phyloP scores from a whole-genome alignment of 2,329 filamentous ascomycete genomes.

The Rhinocladiella mackenziei region DNA sequence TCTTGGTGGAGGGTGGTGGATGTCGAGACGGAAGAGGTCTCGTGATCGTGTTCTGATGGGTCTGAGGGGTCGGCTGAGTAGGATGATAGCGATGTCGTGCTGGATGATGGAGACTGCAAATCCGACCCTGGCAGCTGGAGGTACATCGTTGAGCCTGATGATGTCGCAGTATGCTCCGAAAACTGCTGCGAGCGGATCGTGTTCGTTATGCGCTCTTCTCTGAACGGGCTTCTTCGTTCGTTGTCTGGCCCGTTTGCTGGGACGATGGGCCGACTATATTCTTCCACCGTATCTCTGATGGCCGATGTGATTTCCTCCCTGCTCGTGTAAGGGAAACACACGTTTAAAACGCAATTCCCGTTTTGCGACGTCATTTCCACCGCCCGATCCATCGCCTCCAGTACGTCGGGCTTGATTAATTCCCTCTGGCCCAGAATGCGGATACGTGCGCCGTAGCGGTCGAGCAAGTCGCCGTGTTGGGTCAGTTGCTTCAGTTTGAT shows the following conservation, averaged over 20 bases:
- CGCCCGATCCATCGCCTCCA: constrained; percentile 81
- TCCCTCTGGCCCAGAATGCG: constrained; percentile 80
- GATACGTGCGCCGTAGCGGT: constrained; percentile 85
- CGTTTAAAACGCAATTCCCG: constrained; percentile 74
- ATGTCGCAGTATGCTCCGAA: constrained; percentile 34
- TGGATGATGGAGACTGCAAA: constrained; percentile 23
- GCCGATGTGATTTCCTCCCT: constrained; percentile 91
- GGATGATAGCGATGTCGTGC: constrained; percentile 27
- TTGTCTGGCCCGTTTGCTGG: constrained; percentile 46
- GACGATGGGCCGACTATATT: constrained; percentile 74
- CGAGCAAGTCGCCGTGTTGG: constrained; percentile 87
- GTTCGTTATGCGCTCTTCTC: constrained; percentile 78
- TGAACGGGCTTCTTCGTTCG: constrained; percentile 65
- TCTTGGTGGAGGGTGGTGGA: constrained; percentile 18
- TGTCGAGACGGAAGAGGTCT: constrained; percentile 17
- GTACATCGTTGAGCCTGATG: constrained; percentile 25
- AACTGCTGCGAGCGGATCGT: constrained; percentile 71
- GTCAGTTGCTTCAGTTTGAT: constrained; percentile 87
- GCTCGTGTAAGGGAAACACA: constrained; percentile 97
- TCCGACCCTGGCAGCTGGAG: constrained; percentile 34
- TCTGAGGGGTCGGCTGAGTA: constrained; percentile 15
- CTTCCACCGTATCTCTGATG: constrained; percentile 79
- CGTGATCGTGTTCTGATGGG: constrained; percentile 18
- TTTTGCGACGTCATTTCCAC: constrained; percentile 85
- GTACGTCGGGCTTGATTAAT: constrained; percentile 78